A percentile compares a stretch with the other conserved stretches of the same genome.
Conservation (phyloP, 768 basidiomycete genomes). For the Boletus tomentosulus region DNA sequence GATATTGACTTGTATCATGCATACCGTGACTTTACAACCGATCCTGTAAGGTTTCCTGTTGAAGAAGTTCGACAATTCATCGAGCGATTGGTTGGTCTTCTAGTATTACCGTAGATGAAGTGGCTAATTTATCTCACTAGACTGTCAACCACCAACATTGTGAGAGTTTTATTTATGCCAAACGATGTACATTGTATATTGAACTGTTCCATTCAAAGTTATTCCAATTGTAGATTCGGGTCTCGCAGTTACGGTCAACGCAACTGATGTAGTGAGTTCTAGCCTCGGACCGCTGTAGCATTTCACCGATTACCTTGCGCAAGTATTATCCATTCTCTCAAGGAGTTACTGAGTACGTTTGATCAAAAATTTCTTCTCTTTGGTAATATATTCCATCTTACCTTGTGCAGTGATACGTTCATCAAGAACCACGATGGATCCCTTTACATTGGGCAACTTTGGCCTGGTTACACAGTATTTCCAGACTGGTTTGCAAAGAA, state of each 20-base stretch:
- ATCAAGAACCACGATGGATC: constrained; percentile 73
- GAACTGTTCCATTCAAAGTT: constrained; percentile 33
- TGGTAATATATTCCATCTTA: background rate
- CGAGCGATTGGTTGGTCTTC: constrained; percentile 45
- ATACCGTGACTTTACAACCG: constrained; percentile 63
- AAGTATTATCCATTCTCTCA: constrained; percentile 66
- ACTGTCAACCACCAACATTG: constrained; percentile 29
- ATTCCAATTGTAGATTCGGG: constrained; percentile 71
- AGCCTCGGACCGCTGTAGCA: background rate
- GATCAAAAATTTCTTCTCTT: background rate
- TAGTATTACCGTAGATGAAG: background rate
- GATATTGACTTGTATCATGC: constrained; percentile 74
- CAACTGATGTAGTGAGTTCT: constrained; percentile 54
- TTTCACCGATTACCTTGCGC: background rate
- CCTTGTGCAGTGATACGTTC: constrained; percentile 50
- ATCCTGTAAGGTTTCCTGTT: constrained; percentile 58
- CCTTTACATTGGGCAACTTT: constrained; percentile 70
- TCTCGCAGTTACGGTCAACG: constrained; percentile 52
- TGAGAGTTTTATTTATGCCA: constrained; percentile 5
- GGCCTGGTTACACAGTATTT: constrained; percentile 73
- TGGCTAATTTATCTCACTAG: constrained; percentile 11
- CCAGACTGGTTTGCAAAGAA: constrained; percentile 59
- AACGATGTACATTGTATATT: background rate
- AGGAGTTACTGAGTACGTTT: constrained; percentile 52
- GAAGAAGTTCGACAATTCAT: constrained; percentile 54